A percentile compares a stretch with the other conserved stretches of the same genome.
These are phyloP conservation scores for Tylopilus sp. DNA, from an alignment of 1,284 basidiomycete genomes.

Conservation along the genomic window DNA sequence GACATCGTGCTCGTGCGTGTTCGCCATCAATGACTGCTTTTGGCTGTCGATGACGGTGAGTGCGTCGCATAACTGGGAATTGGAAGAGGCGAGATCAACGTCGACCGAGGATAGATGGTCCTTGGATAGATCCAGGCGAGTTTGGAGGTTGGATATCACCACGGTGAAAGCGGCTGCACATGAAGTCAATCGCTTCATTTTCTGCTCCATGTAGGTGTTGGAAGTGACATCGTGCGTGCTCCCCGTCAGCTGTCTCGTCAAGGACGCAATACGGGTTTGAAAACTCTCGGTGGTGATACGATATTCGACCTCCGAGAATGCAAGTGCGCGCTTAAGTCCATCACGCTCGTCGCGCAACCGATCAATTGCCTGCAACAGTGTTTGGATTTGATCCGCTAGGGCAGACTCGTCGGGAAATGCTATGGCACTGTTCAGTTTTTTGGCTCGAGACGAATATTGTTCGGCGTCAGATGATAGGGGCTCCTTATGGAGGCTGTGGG, in stretches of 20 bases:
- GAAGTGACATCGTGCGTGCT: not conserved
- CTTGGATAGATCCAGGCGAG: constrained; percentile 27
- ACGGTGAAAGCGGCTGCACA: constrained; percentile 34
- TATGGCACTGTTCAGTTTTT: not conserved
- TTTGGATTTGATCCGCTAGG: constrained; percentile 44
- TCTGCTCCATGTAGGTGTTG: constrained; percentile 1
- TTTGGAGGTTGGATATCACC: constrained; percentile 37
- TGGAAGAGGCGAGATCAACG: constrained; percentile 14
- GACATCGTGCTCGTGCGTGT: constrained; percentile 8
- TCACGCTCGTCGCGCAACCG: constrained; percentile 72
- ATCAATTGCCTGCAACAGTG: constrained; percentile 57
- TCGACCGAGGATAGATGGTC: constrained; percentile 12
- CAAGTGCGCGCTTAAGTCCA: constrained; percentile 57
- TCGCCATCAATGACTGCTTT: constrained; percentile 3
- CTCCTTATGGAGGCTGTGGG: not conserved
- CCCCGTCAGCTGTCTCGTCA: constrained; percentile 27
- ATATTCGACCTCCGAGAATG: constrained; percentile 71
- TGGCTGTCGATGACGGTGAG: constrained; percentile 18
- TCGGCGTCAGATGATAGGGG: not conserved
- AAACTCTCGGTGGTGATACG: constrained; percentile 63
- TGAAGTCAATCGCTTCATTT: constrained; percentile 34
- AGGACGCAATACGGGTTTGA: constrained; percentile 35
- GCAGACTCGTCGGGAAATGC: constrained; percentile 33
- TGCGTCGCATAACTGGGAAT: constrained; percentile 17
- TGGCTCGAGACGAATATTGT: constrained; percentile 1